Conservation (phyloP, 2,329 filamentous ascomycete genomes). For the Venturia oleaginea region DNA sequence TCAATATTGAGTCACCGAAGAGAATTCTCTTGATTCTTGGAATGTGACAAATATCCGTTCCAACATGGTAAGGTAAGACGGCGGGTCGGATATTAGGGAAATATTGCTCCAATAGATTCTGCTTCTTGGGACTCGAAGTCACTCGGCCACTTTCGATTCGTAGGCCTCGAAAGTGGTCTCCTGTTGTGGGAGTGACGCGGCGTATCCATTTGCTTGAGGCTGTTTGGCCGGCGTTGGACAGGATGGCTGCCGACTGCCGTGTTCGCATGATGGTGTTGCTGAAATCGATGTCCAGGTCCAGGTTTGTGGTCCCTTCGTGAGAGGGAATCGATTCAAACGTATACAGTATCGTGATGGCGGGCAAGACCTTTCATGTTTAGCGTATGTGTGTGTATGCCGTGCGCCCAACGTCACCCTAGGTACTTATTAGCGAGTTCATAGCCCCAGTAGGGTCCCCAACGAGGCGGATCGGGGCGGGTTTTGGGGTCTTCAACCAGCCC, state of each 20-base stretch:
- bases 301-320: no score
- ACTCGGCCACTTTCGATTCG: background rate
- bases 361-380: no score
- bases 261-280: background rate
- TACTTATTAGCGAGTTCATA: no score
- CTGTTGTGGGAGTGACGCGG: background rate
- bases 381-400: no score
- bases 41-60: constrained; percentile 70
- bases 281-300: no score
- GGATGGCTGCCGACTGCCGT: background rate
- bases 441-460: no score
- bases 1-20: constrained; percentile 14
- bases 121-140: background rate
- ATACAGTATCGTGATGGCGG: no score
- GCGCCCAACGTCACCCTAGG: no score
- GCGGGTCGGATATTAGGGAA: constrained; percentile 37
- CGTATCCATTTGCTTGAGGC: background rate
- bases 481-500: no score
- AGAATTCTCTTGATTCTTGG: constrained; percentile 55
- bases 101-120: background rate
- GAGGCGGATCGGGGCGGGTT: no score
- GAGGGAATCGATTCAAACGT: no score
- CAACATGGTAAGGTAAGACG: constrained; percentile 58
- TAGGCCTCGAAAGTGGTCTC: background rate
- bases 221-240: background rate